Conservation (phyloP, 345 rosid species). For the Arabis hirsuta region DNA sequence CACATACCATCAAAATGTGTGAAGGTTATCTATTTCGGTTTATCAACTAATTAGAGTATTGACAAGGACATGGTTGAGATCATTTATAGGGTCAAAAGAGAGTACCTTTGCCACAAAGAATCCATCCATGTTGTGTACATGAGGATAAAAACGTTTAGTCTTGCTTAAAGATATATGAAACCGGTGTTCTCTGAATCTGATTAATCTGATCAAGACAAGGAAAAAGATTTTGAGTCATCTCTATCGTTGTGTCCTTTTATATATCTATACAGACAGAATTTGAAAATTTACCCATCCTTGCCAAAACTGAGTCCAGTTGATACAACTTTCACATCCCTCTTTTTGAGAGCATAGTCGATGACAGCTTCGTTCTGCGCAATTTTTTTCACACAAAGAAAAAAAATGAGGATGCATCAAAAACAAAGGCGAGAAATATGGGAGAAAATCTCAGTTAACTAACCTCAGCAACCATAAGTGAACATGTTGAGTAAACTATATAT, state of each 20-base stretch:
- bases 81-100: constrained; percentile 15
- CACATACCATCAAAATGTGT: constrained; percentile 15
- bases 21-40: neutral
- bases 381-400: neutral
- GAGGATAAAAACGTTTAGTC: constrained; percentile 81
- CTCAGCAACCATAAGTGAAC: constrained; percentile 89
- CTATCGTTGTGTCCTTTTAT: neutral
- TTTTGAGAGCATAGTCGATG: constrained; percentile 79
- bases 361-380: constrained; percentile 81
- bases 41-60: constrained; percentile 6
- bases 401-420: constrained; percentile 15
- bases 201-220: constrained; percentile 48
- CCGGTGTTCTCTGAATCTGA: constrained; percentile 65
- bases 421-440: neutral
- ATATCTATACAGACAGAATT: constrained; percentile 4
- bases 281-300: constrained; percentile 58
- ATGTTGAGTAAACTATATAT: constrained; percentile 85
- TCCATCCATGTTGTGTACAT: constrained; percentile 86
- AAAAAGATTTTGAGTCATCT: constrained; percentile 11
- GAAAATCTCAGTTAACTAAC: constrained; percentile 44
- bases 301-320: constrained; percentile 86
- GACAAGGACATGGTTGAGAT: constrained; percentile 2
- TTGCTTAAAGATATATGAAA: constrained; percentile 66
- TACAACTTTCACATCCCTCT: constrained; percentile 84
- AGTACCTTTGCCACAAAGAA: constrained; percentile 91